Percentiles rank a stretch among this genome's conserved stretches.
These are phyloP conservation scores for Melampsora americana DNA, from an alignment of 1,284 basidiomycete genomes.

Conservation along the genomic window DNA sequence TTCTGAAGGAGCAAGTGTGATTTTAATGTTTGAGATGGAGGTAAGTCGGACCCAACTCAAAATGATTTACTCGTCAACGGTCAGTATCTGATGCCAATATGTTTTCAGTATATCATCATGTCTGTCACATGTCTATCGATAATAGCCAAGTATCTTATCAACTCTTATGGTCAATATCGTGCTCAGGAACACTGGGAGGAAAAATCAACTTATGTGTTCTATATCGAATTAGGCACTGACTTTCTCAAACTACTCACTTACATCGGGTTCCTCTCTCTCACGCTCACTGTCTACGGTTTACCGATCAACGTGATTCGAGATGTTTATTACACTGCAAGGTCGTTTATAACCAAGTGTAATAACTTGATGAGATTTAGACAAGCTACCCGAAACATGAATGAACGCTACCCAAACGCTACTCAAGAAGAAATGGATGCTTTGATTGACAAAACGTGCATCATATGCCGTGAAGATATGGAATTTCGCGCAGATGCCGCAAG, in stretches of 20 bases:
- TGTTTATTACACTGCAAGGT: conserved; percentile 88
- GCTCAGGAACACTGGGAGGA: conserved; percentile 78
- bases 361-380: conserved; percentile 85
- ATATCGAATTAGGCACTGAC: conserved; percentile 88
- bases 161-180: conserved; percentile 73
- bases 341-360: conserved; percentile 78
- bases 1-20: conserved; percentile 74
- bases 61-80: background rate
- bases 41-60: conserved; percentile 57
- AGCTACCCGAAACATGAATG: conserved; percentile 95
- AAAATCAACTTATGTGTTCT: conserved; percentile 96
- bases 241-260: conserved; percentile 90
- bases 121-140: conserved; percentile 75
- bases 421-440: conserved; percentile 73
- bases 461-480: conserved; percentile 95
- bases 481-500: conserved; percentile 55
- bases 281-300: conserved; percentile 89
- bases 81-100: background rate
- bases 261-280: conserved; percentile 84
- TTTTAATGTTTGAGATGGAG: conserved; percentile 93
- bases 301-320: conserved; percentile 95
- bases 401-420: conserved; percentile 89
- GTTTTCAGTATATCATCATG: conserved; percentile 76
- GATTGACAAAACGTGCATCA: conserved; percentile 91
- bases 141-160: conserved; percentile 79